Conservation (phyloP, 805 yeast genomes). For the Yamadazyma paraphyllophila region DNA sequence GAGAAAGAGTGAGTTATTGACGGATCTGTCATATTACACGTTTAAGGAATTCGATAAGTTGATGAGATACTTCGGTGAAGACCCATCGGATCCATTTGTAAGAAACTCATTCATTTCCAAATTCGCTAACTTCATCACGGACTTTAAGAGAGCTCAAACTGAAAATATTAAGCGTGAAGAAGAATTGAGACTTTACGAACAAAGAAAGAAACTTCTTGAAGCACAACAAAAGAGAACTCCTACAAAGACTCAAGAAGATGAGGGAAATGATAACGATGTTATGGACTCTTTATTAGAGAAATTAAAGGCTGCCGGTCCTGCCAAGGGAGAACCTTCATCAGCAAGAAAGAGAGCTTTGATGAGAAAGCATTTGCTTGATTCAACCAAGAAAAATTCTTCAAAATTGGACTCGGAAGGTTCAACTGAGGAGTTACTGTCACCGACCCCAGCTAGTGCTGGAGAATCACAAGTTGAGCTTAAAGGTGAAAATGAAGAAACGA, state of each 20-base stretch:
- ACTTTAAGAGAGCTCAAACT: constrained; percentile 60
- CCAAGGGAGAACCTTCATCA: constrained; percentile 70
- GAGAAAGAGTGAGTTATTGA: constrained; percentile 48
- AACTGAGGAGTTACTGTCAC: constrained; percentile 7
- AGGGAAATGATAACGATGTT: constrained; percentile 48
- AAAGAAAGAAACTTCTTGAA: constrained; percentile 64
- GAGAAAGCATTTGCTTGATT: constrained; percentile 55
- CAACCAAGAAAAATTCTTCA: constrained; percentile 12
- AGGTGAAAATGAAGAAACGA: constrained; percentile 9
- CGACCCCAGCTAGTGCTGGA: constrained; percentile 5
- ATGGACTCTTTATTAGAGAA: constrained; percentile 88
- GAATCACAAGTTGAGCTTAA: constrained; percentile 13
- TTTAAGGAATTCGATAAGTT: constrained; percentile 52
- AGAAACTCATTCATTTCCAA: constrained; percentile 61
- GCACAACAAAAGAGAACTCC: constrained; percentile 33
- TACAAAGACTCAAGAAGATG: constrained; percentile 26
- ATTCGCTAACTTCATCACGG: constrained; percentile 57
- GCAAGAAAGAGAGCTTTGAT: constrained; percentile 81
- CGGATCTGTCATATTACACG: constrained; percentile 50
- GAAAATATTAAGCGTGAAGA: constrained; percentile 70
- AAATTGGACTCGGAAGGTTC: constrained; percentile 3
- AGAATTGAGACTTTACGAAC: constrained; percentile 67
- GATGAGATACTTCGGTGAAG: constrained; percentile 74
- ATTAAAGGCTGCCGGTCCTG: constrained; percentile 81
- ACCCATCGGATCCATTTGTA: constrained; percentile 51